Conservation (phyloP, 164 flowering plant species). For the Sedum album region DNA sequence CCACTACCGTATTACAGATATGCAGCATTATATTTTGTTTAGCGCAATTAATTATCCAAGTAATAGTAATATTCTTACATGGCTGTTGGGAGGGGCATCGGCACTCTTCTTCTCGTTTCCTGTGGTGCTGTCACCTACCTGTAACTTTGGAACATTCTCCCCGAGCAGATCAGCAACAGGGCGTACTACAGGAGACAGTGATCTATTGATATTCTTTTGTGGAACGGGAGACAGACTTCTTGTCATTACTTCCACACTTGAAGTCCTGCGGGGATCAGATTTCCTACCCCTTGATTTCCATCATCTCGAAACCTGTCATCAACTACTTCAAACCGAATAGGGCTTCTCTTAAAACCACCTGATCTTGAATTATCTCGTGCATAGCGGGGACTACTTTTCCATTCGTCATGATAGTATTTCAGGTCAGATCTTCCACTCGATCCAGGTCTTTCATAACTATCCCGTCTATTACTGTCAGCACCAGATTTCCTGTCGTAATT, state of each 20-base stretch:
- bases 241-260: constrained; percentile 17
- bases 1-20: not conserved
- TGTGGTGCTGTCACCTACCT: constrained; percentile 18
- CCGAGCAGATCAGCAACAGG: constrained; percentile 23
- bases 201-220: constrained; percentile 14
- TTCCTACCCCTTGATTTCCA: constrained; percentile 21
- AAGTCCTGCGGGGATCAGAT: constrained; percentile 13
- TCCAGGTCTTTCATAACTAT: constrained; percentile 16
- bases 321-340: constrained; percentile 42
- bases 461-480: constrained; percentile 14
- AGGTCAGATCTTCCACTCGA: constrained; percentile 17
- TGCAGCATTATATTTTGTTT: not conserved
- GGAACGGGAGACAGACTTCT: constrained; percentile 18
- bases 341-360: constrained; percentile 25
- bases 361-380: constrained; percentile 21
- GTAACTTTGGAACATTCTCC: constrained; percentile 17
- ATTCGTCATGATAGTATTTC: constrained; percentile 22
- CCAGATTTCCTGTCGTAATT: constrained; percentile 13
- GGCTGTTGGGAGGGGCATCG: constrained; percentile 15
- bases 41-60: no score
- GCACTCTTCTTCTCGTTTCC: constrained; percentile 16
- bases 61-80: constrained; percentile 18
- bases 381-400: constrained; percentile 31
- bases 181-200: constrained; percentile 17
- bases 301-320: constrained; percentile 44